Conservation (phyloP, 192 early-diverging fungal genomes). For the Coemansia sp. region DNA sequence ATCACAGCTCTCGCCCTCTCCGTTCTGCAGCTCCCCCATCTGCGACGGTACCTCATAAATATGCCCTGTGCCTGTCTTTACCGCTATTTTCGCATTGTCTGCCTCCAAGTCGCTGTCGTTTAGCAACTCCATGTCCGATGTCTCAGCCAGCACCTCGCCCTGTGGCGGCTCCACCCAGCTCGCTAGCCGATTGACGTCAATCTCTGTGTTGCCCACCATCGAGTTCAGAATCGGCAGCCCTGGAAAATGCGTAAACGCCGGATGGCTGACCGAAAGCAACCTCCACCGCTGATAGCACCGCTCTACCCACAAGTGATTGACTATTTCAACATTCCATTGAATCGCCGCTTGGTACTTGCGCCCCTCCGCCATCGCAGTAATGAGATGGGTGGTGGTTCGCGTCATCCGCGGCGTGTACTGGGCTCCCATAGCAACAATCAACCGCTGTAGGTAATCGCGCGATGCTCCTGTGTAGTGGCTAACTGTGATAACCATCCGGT, state of each 20-base stretch:
- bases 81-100: background rate
- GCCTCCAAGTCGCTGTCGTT: constrained; percentile 42
- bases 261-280: constrained; percentile 58
- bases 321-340: constrained; percentile 65
- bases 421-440: constrained; percentile 66
- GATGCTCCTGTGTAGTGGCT: constrained; percentile 70
- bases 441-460: constrained; percentile 63
- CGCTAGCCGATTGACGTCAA: constrained; percentile 36
- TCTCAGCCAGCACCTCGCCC: constrained; percentile 39
- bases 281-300: constrained; percentile 67
- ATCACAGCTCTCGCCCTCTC: constrained; percentile 22
- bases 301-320: constrained; percentile 90
- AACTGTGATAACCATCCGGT: constrained; percentile 58
- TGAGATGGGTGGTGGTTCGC: constrained; percentile 70
- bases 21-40: background rate
- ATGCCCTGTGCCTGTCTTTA: constrained; percentile 5
- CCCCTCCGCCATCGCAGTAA: constrained; percentile 65
- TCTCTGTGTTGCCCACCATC: constrained; percentile 57
- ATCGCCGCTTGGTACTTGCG: constrained; percentile 65
- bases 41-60: constrained; percentile 3
- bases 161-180: constrained; percentile 42
- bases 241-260: constrained; percentile 59
- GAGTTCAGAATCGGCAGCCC: constrained; percentile 52
- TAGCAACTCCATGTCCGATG: constrained; percentile 46
- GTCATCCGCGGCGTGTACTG: constrained; percentile 65